phyloP scores from a whole-genome alignment of 177 flowering plant species.

The Tripterygium wilfordii region DNA sequence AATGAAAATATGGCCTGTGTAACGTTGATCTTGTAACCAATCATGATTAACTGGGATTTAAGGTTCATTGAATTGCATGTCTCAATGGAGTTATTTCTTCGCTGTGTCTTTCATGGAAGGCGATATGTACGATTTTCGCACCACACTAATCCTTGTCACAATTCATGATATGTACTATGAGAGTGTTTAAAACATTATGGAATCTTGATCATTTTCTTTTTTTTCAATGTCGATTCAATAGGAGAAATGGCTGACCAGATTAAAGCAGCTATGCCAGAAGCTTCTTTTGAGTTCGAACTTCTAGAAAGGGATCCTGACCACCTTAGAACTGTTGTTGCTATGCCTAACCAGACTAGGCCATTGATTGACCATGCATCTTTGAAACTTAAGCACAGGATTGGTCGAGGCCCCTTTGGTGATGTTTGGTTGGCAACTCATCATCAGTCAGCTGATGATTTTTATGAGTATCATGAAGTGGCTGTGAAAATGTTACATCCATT shows the following conservation, averaged over 20 bases:
- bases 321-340: constrained; percentile 54
- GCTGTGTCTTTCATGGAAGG: too few relatives aligned
- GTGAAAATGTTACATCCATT: constrained; percentile 70
- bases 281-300: constrained; percentile 68
- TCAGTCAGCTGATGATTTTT: constrained; percentile 54
- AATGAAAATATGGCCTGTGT: too few relatives aligned
- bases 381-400: constrained; percentile 77
- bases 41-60: too few relatives aligned
- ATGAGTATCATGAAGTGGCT: constrained; percentile 84
- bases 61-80: too few relatives aligned
- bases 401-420: constrained; percentile 83
- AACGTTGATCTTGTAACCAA: too few relatives aligned
- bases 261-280: constrained; percentile 22
- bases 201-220: too few relatives aligned
- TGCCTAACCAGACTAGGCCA: constrained; percentile 38
- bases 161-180: too few relatives aligned
- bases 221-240: not conserved
- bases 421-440: constrained; percentile 93
- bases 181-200: too few relatives aligned
- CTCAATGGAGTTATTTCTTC: too few relatives aligned
- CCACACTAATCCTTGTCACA: too few relatives aligned
- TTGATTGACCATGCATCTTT: constrained; percentile 65
- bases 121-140: too few relatives aligned
- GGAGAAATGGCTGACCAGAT: constrained; percentile 53
- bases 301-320: constrained; percentile 68